Evolutionary conservation across 2,329 filamentous ascomycete genomes (phyloP), one percentile per base, ranked within the genome.

Genomic region (Trichoderma pleuroti): DNA sequence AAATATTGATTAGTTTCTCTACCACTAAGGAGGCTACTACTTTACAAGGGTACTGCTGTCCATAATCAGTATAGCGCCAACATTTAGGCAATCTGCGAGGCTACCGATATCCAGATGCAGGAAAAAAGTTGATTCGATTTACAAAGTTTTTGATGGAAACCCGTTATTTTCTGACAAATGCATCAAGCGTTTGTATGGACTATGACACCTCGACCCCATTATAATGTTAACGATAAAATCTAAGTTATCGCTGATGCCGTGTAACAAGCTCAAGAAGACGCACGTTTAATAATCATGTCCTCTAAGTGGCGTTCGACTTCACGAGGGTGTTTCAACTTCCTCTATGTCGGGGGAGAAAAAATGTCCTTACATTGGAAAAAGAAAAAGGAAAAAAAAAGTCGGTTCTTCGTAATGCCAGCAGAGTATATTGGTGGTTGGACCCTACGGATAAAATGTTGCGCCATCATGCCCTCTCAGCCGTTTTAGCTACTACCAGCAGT

Each of bases 1-100:
- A 4, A 10, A 28, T 24, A 18, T n/a, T 57, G 30, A 39, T 56
- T 57, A 30, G 14, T n/a, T 26, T 32, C 21, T 28, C 18, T 49
- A 18, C 11, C 9, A 63, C 9, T 8, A 7, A 10, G 8, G 5
- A 5, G 5, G 18, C 24, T 16, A 11, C 28, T 8, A 11, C 28
- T 8, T 67, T 21, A 16, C 64, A 67, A 28, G 64, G 64, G 64
- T 67, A 67, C 64, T 67, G 14, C 30, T 67, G 26, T 42, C 64
- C n/a, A 4, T 24, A 42, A 42, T 14, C 0, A 28, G 34, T 30
- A 67, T 67, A 67, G 64, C 26, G 52, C 52, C 14, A 10, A 26
- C 5, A 18, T 4, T 30, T 21, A 5, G n/a, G 26, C 21, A 10
- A 30, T 10, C 26, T 11, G 16, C 18, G 18, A 16, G 24, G 52